These are phyloP conservation scores for Chloris gayana DNA, from an alignment of 176 grass and related monocot genomes.

Conservation along the genomic window DNA sequence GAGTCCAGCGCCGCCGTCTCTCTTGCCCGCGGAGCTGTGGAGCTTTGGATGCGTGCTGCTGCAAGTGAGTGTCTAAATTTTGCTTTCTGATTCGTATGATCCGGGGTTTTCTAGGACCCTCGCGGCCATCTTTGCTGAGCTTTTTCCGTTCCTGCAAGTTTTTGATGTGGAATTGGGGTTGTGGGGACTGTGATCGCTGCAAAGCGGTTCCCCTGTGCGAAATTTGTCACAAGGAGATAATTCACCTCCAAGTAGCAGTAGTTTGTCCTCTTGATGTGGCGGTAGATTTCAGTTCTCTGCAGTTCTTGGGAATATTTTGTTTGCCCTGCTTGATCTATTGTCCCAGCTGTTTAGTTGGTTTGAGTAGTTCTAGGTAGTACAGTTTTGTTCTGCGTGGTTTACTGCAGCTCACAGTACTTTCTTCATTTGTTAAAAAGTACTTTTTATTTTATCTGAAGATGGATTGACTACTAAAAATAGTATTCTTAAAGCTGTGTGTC, in stretches of 20 bases:
- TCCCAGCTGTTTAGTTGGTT: neutral
- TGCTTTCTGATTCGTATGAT: slow-evolving; percentile 5
- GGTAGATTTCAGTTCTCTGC: neutral
- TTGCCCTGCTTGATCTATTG: neutral
- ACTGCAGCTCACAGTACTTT: slow-evolving; percentile 8
- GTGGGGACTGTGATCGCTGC: neutral
- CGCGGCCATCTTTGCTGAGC: neutral
- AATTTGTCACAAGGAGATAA: neutral
- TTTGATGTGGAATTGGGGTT: neutral
- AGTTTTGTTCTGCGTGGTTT: neutral
- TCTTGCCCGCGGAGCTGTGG: neutral
- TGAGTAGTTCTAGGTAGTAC: neutral
- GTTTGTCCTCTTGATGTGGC: neutral
- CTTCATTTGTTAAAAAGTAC: slow-evolving; percentile 28
- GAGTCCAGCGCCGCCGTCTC: slow-evolving; percentile 1
- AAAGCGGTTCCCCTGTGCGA: neutral
- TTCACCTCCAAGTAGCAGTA: neutral
- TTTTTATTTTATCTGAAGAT: neutral
- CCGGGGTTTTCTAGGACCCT: neutral
- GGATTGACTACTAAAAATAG: slow-evolving; percentile 41
- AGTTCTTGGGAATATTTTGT: neutral
- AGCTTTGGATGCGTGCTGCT: neutral
- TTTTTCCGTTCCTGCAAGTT: neutral
- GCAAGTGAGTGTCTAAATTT: slow-evolving; percentile 29
- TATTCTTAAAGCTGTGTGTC: neutral